Evolutionary conservation across 805 yeast genomes (phyloP), one percentile per base, ranked within the genome.

Genomic region (Cyberlindnera petersonii): DNA sequence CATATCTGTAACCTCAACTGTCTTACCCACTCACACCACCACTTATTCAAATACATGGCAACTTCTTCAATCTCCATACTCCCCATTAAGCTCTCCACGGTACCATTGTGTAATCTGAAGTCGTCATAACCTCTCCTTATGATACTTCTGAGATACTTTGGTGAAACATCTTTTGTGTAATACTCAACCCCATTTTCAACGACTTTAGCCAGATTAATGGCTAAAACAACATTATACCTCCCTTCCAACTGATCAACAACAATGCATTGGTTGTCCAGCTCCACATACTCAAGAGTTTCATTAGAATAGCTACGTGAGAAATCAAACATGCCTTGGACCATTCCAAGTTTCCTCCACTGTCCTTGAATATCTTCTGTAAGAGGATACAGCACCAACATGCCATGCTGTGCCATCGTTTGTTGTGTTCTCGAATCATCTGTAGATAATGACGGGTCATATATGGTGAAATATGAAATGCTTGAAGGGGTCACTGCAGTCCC

Each of bases 1-100:
- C 41, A 42, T 13, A 65, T 24, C 9, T 51, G 58, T 20, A 61
- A 17, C 8, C 33, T 58, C 24, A 52, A 48, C 37, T 58, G 52
- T 2, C n/a, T 29, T 4, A 61, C 40, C 71, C 72, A 68, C 2
- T 38, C 39, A 4, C 31, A 40, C 70, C 71, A 68, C 72, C 72
- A 68, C 15, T 43, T 42, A 20, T 42, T 43, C 6, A 60, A 33
- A n/a, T 37, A 37, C 13, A 30, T 38, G 2, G 43, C 29, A 13
- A 55, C 47, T n/a, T 48, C 49, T 8, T 39, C 42, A 9, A n/a
- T 27, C 3, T 39, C 42, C 55, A 53, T 46, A 2, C 47, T 44
- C 5, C 48, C 48, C 14, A 26, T 36, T 9, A 51, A 22, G 9
- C 50, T 42, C 19, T 13, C 23, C 7, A 54, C 46, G 5, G 50